phyloP scores from a whole-genome alignment of 1,284 basidiomycete genomes.

The Athelia sp. region DNA sequence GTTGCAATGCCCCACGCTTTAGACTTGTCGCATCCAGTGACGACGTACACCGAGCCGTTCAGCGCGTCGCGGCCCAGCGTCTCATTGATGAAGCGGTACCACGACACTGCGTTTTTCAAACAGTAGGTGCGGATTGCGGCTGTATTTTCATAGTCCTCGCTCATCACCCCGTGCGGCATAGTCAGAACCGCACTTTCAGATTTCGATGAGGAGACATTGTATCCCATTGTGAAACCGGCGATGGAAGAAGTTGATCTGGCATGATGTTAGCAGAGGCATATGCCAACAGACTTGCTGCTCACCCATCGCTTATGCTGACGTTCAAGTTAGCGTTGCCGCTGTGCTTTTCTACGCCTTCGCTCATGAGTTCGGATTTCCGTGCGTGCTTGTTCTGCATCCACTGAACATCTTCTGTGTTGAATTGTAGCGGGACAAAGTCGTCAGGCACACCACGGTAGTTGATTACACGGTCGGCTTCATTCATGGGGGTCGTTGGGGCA shows the following conservation, averaged over 20 bases:
- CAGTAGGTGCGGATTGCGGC: slow-evolving; percentile 4
- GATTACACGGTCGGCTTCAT: slow-evolving; percentile 12
- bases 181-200: background rate
- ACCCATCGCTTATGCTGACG: background rate
- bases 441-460: slow-evolving; percentile 16
- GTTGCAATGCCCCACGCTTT: slow-evolving; percentile 7
- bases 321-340: background rate
- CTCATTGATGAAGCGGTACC: slow-evolving; percentile 6
- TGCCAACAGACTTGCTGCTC: background rate
- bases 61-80: slow-evolving; percentile 3
- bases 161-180: background rate
- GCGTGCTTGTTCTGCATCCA: slow-evolving; percentile 7
- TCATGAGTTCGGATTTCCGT: background rate
- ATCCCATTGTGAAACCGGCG: background rate
- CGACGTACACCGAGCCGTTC: slow-evolving; percentile 8
- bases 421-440: slow-evolving; percentile 9
- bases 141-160: slow-evolving; percentile 2
- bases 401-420: slow-evolving; percentile 5
- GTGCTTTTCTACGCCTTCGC: background rate
- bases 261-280: background rate
- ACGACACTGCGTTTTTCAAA: slow-evolving; percentile 4
- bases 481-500: too few relatives aligned
- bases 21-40: slow-evolving; percentile 9
- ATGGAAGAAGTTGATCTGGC: background rate
- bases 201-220: background rate